Evolutionary conservation across 148 eudicot species (phyloP), one percentile per base, ranked within the genome.

Genomic region (Chenopodium formosanum): DNA sequence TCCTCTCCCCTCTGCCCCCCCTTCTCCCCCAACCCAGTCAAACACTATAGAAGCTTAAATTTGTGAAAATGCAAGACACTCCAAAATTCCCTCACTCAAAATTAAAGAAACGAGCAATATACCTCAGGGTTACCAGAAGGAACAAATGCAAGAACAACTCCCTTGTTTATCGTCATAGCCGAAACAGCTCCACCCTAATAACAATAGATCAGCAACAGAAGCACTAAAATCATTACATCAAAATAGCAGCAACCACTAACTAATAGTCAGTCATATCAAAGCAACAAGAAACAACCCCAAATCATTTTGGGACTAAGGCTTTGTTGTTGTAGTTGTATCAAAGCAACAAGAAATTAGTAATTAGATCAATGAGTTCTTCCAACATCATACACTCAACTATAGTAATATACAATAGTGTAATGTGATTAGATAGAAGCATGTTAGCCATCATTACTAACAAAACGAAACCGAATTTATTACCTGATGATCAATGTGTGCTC

Each of bases 401-500:
- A 34, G 44, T 40, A 40, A 40, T 40, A 40, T 40, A 40, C 44
- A 9, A 27, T 63, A 40, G 9, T 20, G 17, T 19, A 68, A 47
- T 73, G n/a, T 73, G 16, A 44, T 44, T 72, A 22, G 22, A 11
- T 2, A 50, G 53, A 12, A 50, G 53, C 62, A 56, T 14, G 62
- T 56, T 56, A 56, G 22, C 17, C 22, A 56, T 56, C 22, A 56
- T 20, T 22, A 40, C 8, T 6, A 40, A 62, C 9, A 62, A 62
- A 77, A 65, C 56, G 10, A 47, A 6, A 67, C 65, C 25, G 74
- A 66, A 10, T 22, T 40, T 19, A 78, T 68, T 32, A 92, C 99
- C 97, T 96, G 99, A 89, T 96, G 99, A 84, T 96, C 99, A 86
- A 96, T 91, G 83, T 96, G 99, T 77, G 99, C 99, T 82, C 99